Base-by-base conservation (phyloP, 2,329 filamentous ascomycete species). In the Penicillium sp. region DNA sequence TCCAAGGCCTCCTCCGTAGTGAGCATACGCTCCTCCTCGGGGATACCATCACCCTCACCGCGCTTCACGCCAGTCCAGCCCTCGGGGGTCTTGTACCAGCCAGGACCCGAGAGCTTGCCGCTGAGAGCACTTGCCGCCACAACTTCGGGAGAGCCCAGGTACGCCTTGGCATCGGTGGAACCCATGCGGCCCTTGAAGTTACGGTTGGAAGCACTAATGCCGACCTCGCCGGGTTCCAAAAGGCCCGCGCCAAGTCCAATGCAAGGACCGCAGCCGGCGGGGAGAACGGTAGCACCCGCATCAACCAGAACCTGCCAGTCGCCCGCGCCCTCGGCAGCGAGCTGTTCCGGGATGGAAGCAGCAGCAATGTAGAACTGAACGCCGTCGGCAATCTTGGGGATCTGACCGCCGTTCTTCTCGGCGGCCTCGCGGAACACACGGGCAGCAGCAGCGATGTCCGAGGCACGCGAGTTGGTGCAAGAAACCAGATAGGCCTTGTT, bases 131-230 rank as follows among this genome's bases (percentile, higher is more conserved):
- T 96, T 7, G 95, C 93, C 4, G 94, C 94, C 0, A 98, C 94
- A 2, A 96, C 88, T 71, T 97, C 93, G 0, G 95, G 93, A 65
- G 90, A 94, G 5, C 89, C 90, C 0, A 97, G 87, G 73, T 96
- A 97, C 0, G 92, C 91, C 70, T 92, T 88, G 0, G 92, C 90
- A 5, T 90, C 86, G 2, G 84, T 87, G 14, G 85, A 88, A 3
- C 93, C 93, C 90, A 97, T 96, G 2, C 93, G 86, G 0, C 92
- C 93, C 76, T 93, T 92, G 82, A 93, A 97, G 75, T 96, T 96
- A 11, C 93, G 83, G 80, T 97, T 97, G 54, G 83, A 88, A 0
- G 92, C 91, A 61, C 84, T 88, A 67, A 97, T 93, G 22, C 92
- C 92, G 10, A 92, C 87, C 78, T 97, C 92, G n/a, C 90, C 91